Conservation (phyloP, 192 early-diverging fungal genomes). For the Backusella morwellensis region DNA sequence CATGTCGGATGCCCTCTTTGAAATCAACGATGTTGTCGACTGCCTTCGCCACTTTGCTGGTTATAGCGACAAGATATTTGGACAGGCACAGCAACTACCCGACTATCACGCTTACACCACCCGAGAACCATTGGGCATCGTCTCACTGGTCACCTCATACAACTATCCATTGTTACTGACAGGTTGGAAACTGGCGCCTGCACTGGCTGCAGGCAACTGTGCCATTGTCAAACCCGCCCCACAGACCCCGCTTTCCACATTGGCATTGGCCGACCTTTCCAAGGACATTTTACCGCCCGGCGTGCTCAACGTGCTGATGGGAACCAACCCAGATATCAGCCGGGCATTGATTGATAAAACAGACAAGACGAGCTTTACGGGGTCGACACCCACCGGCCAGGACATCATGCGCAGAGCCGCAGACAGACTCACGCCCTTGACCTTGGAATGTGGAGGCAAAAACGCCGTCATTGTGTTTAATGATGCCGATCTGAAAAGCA, state of each 20-base stretch:
- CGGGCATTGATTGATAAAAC: constrained; percentile 43
- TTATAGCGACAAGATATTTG: constrained; percentile 55
- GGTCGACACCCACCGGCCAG: constrained; percentile 51
- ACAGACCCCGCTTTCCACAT: constrained; percentile 57
- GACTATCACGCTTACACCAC: constrained; percentile 43
- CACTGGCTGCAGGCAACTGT: constrained; percentile 69
- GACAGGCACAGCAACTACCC: constrained; percentile 35
- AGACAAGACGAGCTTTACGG: constrained; percentile 56
- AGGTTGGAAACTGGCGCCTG: constrained; percentile 79
- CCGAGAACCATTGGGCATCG: constrained; percentile 63
- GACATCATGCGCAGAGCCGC: constrained; percentile 49
- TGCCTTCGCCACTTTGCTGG: constrained; percentile 78
- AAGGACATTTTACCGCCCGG: constrained; percentile 45
- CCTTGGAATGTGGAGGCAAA: constrained; percentile 61
- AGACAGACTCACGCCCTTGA: constrained; percentile 39
- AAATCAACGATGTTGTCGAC: constrained; percentile 51
- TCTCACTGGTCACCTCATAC: constrained; percentile 70
- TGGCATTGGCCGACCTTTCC: constrained; percentile 48
- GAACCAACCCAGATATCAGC: constrained; percentile 41
- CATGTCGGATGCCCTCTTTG: constrained; percentile 42
- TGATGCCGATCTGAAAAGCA: constrained; percentile 48
- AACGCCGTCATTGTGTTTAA: constrained; percentile 52
- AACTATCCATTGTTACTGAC: constrained; percentile 63
- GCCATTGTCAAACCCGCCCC: constrained; percentile 56
- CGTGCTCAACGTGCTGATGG: constrained; percentile 53